Base-by-base conservation (phyloP, 169 alveolate species). In the Eimeria acervulina region DNA sequence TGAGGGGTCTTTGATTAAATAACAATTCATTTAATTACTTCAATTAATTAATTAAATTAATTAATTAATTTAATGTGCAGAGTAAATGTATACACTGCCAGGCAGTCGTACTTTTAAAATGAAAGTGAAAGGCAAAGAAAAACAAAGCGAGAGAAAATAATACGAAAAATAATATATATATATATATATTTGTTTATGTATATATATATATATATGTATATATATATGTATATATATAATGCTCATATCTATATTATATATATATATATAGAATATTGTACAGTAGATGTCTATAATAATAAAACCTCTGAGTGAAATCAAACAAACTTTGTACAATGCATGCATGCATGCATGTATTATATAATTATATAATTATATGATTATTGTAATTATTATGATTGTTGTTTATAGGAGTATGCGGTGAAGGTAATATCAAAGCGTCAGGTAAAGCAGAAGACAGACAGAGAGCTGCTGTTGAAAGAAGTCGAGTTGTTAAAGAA, bases 361-460 rank as follows among this genome's bases (percentile, higher is more conserved):
- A 12, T 47, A 47, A 5, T 7, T 6, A 63, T 63, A 63, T 8
- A 63, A 0, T 8, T 63, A 7, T 63, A 63, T 63, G 76, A 15
- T 10, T 26, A 63, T 7, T 19, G 23, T 10, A 19, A 63, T 88
- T n/a, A 13, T 26, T 21, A 55, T 33, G 61, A 36, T 10, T 68
- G 33, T 38, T 13, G 98, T 98, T 38, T 80, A 28, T 97, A 93
- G 93, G 99, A 98, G 94, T 98, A 98, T 93, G 99, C 99, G 44
- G 98, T 98, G 74, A 98, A 98, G 97, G 99, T 98, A 38, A 98
- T 98, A 36, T 96, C 98, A 93, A 98, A 98, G 96, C 97, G 97
- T 55, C 97, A 97, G 51, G 98, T 98, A 80, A 98, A 98, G 96
- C 97, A 97, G 94, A 98, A 97, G 91, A 97, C 98, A 23, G 99